Conservation (phyloP, 352 stramenopile genomes). For the Aphanomyces astaci region DNA sequence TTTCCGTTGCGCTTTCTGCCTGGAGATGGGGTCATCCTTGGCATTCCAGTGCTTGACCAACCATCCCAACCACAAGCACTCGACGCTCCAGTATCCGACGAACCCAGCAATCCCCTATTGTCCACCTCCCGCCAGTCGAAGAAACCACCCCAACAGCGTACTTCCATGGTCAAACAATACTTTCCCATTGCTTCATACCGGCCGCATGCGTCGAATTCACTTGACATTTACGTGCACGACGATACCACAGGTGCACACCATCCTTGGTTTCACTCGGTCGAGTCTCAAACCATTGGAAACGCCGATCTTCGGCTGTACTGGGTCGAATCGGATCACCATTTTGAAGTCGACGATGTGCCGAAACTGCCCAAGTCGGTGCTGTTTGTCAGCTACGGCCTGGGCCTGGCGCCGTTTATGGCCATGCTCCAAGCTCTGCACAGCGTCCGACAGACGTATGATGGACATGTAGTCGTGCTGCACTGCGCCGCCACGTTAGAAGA, state of each 20-base stretch:
- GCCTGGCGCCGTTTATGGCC: background rate
- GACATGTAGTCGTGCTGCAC: background rate
- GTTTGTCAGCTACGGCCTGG: constrained; percentile 13
- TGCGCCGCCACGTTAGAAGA: background rate
- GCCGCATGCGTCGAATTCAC: background rate
- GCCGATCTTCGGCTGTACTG: background rate
- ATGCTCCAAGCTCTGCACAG: background rate
- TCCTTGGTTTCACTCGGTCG: background rate
- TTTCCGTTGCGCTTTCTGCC: constrained; percentile 12
- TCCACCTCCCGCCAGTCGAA: too few species aligned
- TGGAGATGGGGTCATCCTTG: constrained; percentile 9
- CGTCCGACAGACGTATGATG: background rate
- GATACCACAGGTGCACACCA: background rate
- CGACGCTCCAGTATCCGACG: too few species aligned
- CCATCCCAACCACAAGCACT: background rate
- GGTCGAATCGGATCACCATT: constrained; percentile 6
- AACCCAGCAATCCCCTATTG: too few species aligned
- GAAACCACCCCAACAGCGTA: too few species aligned
- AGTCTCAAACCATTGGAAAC: background rate
- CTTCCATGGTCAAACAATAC: background rate
- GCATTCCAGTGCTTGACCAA: background rate
- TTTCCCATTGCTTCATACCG: constrained; percentile 15
- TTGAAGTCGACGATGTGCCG: constrained; percentile 7
- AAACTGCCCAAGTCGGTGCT: background rate
- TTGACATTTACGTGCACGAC: constrained; percentile 12